Conservation (phyloP, 306 rosid genomes). For the Sophora flavescens region DNA sequence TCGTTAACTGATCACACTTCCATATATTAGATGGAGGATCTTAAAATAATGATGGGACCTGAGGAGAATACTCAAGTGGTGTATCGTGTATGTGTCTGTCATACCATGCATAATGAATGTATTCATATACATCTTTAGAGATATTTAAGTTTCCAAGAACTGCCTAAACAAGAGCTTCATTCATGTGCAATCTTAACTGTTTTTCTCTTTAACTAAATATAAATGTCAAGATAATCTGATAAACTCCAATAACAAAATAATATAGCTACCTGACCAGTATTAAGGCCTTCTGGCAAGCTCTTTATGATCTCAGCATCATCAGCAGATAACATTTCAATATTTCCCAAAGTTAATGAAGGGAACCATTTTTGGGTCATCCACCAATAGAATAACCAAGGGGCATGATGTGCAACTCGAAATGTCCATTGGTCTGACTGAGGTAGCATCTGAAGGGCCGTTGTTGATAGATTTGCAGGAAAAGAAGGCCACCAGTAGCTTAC, state of each 20-base stretch:
- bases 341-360: constrained; percentile 57
- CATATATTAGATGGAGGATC: not conserved
- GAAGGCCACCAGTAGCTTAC: constrained; percentile 80
- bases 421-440: constrained; percentile 55
- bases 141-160: not conserved
- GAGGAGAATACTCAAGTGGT: too few species aligned
- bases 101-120: not conserved
- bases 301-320: constrained; percentile 61
- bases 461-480: constrained; percentile 55
- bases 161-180: not conserved
- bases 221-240: not conserved
- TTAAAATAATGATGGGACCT: too few species aligned
- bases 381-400: constrained; percentile 83
- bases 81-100: not conserved
- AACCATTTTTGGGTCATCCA: constrained; percentile 88
- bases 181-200: not conserved
- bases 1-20: too few species aligned
- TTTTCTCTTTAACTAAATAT: not conserved
- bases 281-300: constrained; percentile 46
- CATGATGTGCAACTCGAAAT: constrained; percentile 64
- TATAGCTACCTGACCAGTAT: constrained; percentile 54
- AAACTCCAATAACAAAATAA: not conserved
- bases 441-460: constrained; percentile 50
- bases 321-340: constrained; percentile 23
- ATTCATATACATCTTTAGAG: not conserved